Percentiles rank a stretch among this genome's conserved stretches.
phyloP scores from a whole-genome alignment of 495 filamentous ascomycete species.

The Opeltia flavorubescens region DNA sequence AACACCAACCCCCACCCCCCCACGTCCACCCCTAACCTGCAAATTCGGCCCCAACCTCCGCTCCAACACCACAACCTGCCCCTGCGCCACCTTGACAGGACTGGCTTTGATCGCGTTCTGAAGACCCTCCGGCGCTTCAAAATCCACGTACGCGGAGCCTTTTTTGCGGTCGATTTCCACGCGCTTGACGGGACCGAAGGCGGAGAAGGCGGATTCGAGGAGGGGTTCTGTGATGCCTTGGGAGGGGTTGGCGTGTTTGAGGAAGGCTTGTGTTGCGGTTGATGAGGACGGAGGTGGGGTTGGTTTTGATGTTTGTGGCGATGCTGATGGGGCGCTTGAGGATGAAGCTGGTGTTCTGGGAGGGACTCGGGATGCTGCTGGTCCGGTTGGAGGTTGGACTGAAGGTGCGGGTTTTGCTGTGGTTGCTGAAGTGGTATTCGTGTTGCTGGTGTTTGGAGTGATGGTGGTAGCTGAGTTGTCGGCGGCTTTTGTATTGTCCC shows the following conservation, averaged over 20 bases:
- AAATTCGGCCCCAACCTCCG: constrained; percentile 38
- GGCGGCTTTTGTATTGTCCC: constrained; percentile 19
- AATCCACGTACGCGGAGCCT: constrained; percentile 83
- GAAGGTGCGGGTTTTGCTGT: constrained; percentile 6
- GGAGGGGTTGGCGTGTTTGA: constrained; percentile 84
- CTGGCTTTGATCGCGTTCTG: constrained; percentile 69
- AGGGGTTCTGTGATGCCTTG: constrained; percentile 77
- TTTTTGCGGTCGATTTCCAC: constrained; percentile 89
- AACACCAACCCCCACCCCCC: constrained; percentile 4
- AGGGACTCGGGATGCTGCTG: constrained; percentile 20
- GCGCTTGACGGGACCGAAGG: constrained; percentile 54
- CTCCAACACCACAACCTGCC: constrained; percentile 75
- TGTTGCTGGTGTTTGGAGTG: constrained; percentile 13
- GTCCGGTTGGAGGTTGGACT: constrained; percentile 18
- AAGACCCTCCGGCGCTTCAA: constrained; percentile 53
- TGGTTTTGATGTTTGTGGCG: constrained; percentile 8
- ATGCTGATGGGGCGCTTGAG: constrained; percentile 8
- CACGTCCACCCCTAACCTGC: constrained; percentile 14
- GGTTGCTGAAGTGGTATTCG: constrained; percentile 16
- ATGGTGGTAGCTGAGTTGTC: constrained; percentile 11
- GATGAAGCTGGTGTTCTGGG: constrained; percentile 20
- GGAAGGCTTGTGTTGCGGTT: constrained; percentile 66
- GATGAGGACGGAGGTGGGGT: constrained; percentile 25
- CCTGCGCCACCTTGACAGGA: constrained; percentile 66
- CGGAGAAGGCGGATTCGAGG: constrained; percentile 54